Evolutionary conservation across 148 eudicot species (phyloP).

Genomic region (Rhododendron kiyosumense): DNA sequence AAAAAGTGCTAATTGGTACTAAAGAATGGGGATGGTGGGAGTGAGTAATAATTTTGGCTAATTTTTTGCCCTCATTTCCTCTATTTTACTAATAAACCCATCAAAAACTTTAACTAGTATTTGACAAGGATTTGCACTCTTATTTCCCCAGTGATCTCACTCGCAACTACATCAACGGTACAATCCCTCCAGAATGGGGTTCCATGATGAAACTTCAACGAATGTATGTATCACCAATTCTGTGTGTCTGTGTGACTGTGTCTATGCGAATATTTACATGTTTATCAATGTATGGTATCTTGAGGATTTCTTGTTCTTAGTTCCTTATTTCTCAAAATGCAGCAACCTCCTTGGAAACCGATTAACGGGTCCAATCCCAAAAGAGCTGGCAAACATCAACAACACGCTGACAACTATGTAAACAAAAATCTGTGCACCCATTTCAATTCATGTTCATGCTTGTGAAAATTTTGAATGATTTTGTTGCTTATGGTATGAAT

Average conservation of each 20-base stretch:
- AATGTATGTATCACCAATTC: slow-evolving; percentile 13
- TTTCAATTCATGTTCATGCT: not conserved
- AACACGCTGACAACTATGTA: slow-evolving; percentile 25
- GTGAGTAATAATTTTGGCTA: too few species aligned
- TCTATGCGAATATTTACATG: not conserved
- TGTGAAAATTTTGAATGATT: not conserved
- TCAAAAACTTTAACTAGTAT: not conserved
- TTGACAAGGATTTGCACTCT: not conserved
- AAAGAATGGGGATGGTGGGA: too few species aligned
- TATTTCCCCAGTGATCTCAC: slow-evolving; percentile 25
- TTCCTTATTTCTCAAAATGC: not conserved
- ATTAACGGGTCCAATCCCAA: slow-evolving; percentile 30
- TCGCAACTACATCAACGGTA: slow-evolving; percentile 36
- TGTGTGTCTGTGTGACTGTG: not conserved
- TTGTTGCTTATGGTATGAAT: not conserved
- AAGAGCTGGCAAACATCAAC: slow-evolving; percentile 28
- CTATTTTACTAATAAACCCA: not conserved
- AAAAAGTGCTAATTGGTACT: too few species aligned
- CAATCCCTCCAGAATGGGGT: slow-evolving; percentile 36
- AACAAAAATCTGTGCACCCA: not conserved
- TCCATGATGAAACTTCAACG: slow-evolving; percentile 7
- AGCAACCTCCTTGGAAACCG: slow-evolving; percentile 33
- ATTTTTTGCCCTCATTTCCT: too few species aligned
- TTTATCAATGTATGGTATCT: not conserved
- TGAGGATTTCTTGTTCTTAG: not conserved